Percentiles rank a stretch among this genome's conserved stretches.
Conservation (phyloP, 768 basidiomycete genomes). For the Trametes gibbosa region DNA sequence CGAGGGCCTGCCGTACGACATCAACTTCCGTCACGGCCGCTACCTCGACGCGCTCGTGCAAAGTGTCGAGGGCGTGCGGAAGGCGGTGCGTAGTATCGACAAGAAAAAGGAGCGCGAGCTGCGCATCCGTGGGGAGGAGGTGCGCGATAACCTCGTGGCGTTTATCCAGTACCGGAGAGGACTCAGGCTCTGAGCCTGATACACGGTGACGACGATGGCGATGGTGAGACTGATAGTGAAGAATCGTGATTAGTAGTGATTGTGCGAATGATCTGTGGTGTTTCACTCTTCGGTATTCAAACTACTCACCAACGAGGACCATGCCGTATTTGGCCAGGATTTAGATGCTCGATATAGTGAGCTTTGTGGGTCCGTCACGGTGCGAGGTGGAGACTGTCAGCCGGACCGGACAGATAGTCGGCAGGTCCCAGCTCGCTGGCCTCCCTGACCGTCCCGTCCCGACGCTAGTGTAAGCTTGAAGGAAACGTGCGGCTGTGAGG, state of each 20-base stretch:
- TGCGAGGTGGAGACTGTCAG: not conserved
- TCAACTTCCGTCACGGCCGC: slow-evolving; percentile 67
- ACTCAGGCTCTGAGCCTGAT: slow-evolving; percentile 39
- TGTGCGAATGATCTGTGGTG: slow-evolving; percentile 1
- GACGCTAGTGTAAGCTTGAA: too few species aligned
- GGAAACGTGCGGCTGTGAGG: not conserved
- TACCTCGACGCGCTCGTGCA: slow-evolving; percentile 54
- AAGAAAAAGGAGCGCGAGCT: slow-evolving; percentile 65
- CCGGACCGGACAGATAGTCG: not conserved
- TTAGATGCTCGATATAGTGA: not conserved
- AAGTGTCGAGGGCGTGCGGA: slow-evolving; percentile 62
- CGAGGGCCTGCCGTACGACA: slow-evolving; percentile 75
- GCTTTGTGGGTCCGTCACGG: not conserved
- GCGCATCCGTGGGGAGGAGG: slow-evolving; percentile 67
- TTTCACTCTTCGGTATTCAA: slow-evolving; percentile 2
- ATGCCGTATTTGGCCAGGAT: not conserved
- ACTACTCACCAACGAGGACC: slow-evolving; percentile 4
- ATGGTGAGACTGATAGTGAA: not conserved
- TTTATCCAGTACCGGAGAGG: slow-evolving; percentile 72
- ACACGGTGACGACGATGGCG: not conserved
- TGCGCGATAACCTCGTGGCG: slow-evolving; percentile 70
- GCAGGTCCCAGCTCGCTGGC: not conserved
- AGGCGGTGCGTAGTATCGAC: slow-evolving; percentile 63
- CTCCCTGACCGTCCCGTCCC: too few species aligned
- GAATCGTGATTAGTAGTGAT: too few species aligned